Conservation (phyloP, 306 rosid species). For the Corylus avellana region DNA sequence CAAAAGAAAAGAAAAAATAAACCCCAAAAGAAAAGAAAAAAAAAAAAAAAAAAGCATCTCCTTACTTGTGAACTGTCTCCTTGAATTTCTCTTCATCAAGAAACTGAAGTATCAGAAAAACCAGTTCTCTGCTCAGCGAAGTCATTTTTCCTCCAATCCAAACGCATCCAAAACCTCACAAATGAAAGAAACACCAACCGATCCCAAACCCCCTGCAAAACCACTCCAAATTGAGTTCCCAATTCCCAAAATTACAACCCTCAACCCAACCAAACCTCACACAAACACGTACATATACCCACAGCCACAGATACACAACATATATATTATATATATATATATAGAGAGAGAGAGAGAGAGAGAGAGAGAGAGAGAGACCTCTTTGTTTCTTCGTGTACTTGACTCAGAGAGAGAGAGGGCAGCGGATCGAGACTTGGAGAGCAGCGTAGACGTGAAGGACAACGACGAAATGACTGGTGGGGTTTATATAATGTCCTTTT, state of each 20-base stretch:
- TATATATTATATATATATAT: neutral
- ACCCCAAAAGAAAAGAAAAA: neutral
- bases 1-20: too few species aligned
- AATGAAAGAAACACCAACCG: neutral
- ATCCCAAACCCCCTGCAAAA: neutral
- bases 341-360: neutral
- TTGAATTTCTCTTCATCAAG: conserved; percentile 97
- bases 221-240: neutral
- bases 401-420: too few species aligned
- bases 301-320: neutral
- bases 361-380: neutral
- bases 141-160: conserved; percentile 47
- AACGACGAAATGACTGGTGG: too few species aligned
- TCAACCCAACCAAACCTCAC: neutral
- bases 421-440: too few species aligned
- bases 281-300: neutral
- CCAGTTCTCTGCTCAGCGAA: conserved; percentile 96
- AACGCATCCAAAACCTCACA: neutral
- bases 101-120: conserved; percentile 98
- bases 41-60: neutral
- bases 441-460: too few species aligned
- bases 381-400: too few species aligned
- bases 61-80: conserved; percentile 92
- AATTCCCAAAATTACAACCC: neutral
- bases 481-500: too few species aligned